Conservation (phyloP, 2,329 filamentous ascomycete species). For the Cytospora leucostoma region DNA sequence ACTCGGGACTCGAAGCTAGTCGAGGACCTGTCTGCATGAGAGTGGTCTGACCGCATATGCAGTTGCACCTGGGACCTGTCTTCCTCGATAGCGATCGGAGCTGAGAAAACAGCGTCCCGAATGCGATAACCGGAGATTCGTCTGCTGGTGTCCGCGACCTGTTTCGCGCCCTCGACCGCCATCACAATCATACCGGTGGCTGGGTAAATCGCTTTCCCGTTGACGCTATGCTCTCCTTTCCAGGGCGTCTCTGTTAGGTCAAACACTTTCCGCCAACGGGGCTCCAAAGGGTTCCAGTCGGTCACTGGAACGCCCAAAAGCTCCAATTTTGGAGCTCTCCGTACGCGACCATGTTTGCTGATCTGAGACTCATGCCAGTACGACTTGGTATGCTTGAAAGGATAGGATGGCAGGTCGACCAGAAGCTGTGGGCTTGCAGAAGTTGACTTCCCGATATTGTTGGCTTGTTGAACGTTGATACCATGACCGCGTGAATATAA, state of each 20-base stretch:
- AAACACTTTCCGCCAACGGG: conserved; percentile 4
- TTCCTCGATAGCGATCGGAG: too few species aligned
- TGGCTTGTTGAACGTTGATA: not conserved
- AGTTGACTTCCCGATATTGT: not conserved
- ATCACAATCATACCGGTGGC: conserved; percentile 8
- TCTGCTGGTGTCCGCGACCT: not conserved
- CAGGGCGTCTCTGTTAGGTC: not conserved
- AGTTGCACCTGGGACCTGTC: too few species aligned
- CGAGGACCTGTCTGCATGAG: too few species aligned
- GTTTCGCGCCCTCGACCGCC: conserved; percentile 2
- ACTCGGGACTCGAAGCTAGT: too few species aligned
- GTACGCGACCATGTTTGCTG: not conserved
- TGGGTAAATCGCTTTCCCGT: not conserved
- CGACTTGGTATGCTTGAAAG: not conserved
- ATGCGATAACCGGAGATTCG: too few species aligned
- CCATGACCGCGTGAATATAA: not conserved
- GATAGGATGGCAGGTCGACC: not conserved
- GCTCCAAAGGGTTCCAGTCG: not conserved
- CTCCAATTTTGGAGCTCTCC: not conserved
- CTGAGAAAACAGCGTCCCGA: too few species aligned
- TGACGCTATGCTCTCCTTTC: conserved; percentile 1
- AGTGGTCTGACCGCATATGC: too few species aligned
- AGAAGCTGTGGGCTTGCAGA: not conserved
- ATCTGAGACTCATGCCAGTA: conserved; percentile 13
- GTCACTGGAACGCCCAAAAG: not conserved